Conservation (phyloP, 1,284 basidiomycete species). For the Ceratobasidium sp. region DNA sequence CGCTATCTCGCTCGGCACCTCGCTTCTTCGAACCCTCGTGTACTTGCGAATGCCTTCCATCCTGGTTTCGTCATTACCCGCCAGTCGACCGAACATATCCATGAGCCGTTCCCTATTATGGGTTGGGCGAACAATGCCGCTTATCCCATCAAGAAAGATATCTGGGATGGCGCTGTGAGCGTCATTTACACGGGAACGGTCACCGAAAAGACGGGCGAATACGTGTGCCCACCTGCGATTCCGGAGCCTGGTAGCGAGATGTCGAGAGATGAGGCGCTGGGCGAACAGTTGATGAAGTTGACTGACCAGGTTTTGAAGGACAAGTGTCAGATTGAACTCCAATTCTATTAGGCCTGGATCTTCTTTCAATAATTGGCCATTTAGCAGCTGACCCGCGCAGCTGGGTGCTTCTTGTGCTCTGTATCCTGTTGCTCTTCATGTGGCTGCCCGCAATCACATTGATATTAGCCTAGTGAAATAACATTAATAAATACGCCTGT, state of each 20-base stretch:
- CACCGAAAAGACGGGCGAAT: constrained; percentile 25
- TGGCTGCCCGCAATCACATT: too few relatives aligned
- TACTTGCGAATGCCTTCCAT: constrained; percentile 30
- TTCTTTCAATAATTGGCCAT: too few relatives aligned
- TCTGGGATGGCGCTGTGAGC: constrained; percentile 34
- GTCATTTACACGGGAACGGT: constrained; percentile 15
- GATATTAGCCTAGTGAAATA: too few relatives aligned
- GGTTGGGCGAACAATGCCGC: constrained; percentile 26
- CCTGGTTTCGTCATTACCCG: constrained; percentile 28
- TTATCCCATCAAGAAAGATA: constrained; percentile 35
- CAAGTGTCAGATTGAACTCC: constrained; percentile 3
- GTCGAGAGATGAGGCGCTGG: not conserved
- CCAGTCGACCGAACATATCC: constrained; percentile 30
- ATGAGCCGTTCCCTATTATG: constrained; percentile 18
- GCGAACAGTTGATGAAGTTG: constrained; percentile 29
- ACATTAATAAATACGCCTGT: too few relatives aligned
- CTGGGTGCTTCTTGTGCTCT: not conserved
- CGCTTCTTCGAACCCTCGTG: constrained; percentile 8
- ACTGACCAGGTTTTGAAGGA: constrained; percentile 14
- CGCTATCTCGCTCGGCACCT: constrained; percentile 30
- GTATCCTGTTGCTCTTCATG: too few relatives aligned
- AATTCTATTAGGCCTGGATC: not conserved
- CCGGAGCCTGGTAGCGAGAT: constrained; percentile 27
- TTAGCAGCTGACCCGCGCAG: not conserved
- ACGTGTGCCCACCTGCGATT: constrained; percentile 30